phyloP scores from a whole-genome alignment of 768 basidiomycete genomes.

The Pulveroboletus sp. region DNA sequence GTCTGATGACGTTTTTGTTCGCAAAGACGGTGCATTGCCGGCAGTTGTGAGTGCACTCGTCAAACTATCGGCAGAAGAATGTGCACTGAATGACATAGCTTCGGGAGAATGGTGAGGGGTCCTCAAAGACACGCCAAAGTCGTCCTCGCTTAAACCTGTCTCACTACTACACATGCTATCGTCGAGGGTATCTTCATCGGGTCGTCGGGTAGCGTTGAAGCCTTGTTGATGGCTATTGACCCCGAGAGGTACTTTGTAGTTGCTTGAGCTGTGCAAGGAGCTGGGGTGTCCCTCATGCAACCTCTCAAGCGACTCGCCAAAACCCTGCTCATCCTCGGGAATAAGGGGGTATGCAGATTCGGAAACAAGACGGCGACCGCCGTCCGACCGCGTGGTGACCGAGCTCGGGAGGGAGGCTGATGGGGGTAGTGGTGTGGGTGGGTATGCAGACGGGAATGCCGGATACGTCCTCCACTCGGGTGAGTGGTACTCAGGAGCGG shows the following conservation, averaged over 20 bases:
- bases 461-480: slow-evolving; percentile 75
- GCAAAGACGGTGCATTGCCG: slow-evolving; percentile 35
- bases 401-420: slow-evolving; percentile 31
- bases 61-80: slow-evolving; percentile 26
- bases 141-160: slow-evolving; percentile 40
- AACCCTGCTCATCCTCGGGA: slow-evolving; percentile 53
- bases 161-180: slow-evolving; percentile 26
- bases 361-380: slow-evolving; percentile 2
- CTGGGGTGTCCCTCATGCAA: slow-evolving; percentile 57
- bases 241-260: slow-evolving; percentile 33
- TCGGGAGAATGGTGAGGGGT: slow-evolving; percentile 45
- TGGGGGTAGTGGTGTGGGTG: slow-evolving; percentile 55
- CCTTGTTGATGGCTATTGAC: slow-evolving; percentile 27
- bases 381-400: slow-evolving; percentile 2
- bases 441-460: slow-evolving; percentile 73
- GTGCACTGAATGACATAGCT: slow-evolving; percentile 17
- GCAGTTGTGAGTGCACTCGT: slow-evolving; percentile 35
- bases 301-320: slow-evolving; percentile 65
- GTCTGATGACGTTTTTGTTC: slow-evolving; percentile 39
- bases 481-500: slow-evolving; percentile 30
- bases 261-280: slow-evolving; percentile 60
- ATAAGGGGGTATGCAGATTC: slow-evolving; percentile 27
- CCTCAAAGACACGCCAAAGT: slow-evolving; percentile 61
- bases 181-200: slow-evolving; percentile 21
- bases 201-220: slow-evolving; percentile 4